Base-by-base conservation (phyloP, 768 basidiomycete species). In the Collybia mongolica region DNA sequence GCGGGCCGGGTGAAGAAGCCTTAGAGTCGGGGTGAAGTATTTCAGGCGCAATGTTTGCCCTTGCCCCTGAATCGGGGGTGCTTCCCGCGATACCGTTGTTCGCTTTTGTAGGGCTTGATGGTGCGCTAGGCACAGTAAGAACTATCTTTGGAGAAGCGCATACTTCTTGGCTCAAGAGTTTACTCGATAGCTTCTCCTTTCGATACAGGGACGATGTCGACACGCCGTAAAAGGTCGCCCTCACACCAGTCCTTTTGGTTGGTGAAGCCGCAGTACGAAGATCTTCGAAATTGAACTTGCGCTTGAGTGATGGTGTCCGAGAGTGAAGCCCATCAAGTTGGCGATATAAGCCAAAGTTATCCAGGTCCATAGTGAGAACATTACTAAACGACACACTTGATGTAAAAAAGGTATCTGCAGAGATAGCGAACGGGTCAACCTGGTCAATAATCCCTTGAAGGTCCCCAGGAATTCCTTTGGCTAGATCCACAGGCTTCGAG, bases 161-260 rank as follows among this genome's bases (percentile, higher is more conserved):
- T 20, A 18, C 29, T 15, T 20, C 51, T 19, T 29, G 19, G 5
- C 7, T 35, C 28, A 28, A 18, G 17, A 24, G 51, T 6, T 19
- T 12, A n/a, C 36, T 36, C 2, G 22, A 36, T 23, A 26, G 38
- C 22, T 20, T 39, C 22, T 19, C 15, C 28, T n/a, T 53, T 12
- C 40, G 47, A 19, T n/a, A n/a, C 3, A 24, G 35, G 32, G 48
- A 32, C 5, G 44, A 43, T 8, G 55, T 51, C 39, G 51, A 54
- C 53, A 53, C 17, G 47, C 56, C 55, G 28, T 62, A 60, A 0
- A 60, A 56, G 19, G 54, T 58, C n/a, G 57, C 56, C 38, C 53
- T 49, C 49, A 51, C 54, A 4, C 28, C 20, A 1, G 29, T 19
- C 48, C 41, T 53, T 20, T 41, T 52, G 38, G 43, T 38, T 28